Evolutionary conservation across 139 green algal genomes (phyloP), one percentile per base, ranked within the genome.

Genomic region (Asterochloris erici): DNA sequence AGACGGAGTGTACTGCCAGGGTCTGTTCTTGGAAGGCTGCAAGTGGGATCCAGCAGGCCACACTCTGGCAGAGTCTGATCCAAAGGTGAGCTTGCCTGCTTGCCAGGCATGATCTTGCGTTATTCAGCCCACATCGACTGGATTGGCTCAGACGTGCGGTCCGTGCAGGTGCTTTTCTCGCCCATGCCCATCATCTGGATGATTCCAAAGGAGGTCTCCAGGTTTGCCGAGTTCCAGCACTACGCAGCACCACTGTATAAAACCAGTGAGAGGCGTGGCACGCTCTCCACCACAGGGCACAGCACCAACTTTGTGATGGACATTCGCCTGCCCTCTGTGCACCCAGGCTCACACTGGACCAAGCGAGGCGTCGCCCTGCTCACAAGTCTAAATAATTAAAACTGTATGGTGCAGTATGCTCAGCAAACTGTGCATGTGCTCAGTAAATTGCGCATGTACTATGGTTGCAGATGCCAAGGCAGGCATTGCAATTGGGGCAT

Each of bases 271-370:
- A 78, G 93, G 54, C 84, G 90, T 9, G 93, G 93, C 15, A 88
- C 85, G 11, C 83, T 92, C 11, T 89, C 88, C 71, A 97, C 94
- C 21, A 97, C 94, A 0, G 94, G 94, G 13, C 94, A 97, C 86
- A 94, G 89, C 21, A 97, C 94, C 47, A 97, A 97, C 87, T 97
- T 97, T 81, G 87, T 97, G 79, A 87, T 93, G 83, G 89, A 92
- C 68, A 89, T 97, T 23, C 78, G 89, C 54, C 63, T 97, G 79
- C 91, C 94, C 10, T 90, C 78, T 13, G 80, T 69, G 23, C 63
- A 84, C 69, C 78, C 85, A 26, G 69, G 84, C n/a, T 81, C 85
- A 27, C 92, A 95, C 89, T 97, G 94, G 94, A 94, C 85, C 13
- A 91, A 91, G 86, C 75, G 94, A 0, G 94, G 93, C 4, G 93